Evolutionary conservation across 495 filamentous ascomycete species (phyloP).

Genomic region (Neurospora sp.): DNA sequence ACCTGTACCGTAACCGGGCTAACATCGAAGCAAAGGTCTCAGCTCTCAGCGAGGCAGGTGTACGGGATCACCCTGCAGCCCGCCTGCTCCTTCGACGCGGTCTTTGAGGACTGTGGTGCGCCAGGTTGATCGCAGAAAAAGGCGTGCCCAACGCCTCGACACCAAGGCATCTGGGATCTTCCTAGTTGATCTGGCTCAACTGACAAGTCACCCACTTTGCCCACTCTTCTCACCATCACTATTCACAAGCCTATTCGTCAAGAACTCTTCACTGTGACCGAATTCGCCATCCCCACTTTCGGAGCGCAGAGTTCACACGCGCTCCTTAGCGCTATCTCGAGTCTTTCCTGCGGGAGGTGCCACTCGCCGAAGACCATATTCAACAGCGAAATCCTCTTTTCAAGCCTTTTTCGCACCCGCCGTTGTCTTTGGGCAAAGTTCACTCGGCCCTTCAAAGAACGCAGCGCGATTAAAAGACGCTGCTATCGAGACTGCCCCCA

Average conservation of each 20-base stretch:
- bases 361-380: neutral
- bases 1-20: neutral
- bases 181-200: slow-evolving; percentile 13
- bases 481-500: neutral
- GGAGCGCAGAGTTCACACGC: slow-evolving; percentile 11
- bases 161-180: slow-evolving; percentile 13
- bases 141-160: slow-evolving; percentile 1
- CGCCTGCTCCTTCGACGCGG: neutral
- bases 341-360: neutral
- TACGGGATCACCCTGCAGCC: neutral
- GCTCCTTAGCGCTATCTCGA: neutral
- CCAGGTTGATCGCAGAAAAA: neutral
- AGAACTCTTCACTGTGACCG: slow-evolving; percentile 14
- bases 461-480: neutral
- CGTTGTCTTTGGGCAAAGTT: neutral
- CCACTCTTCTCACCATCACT: slow-evolving; percentile 8
- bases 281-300: slow-evolving; percentile 20
- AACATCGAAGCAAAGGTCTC: neutral
- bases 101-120: neutral
- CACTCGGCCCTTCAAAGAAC: neutral
- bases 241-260: slow-evolving; percentile 15
- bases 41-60: neutral
- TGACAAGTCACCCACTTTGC: slow-evolving; percentile 8
- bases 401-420: neutral
- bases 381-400: neutral